Base-by-base conservation (phyloP, 768 basidiomycete species). In the Cyclocybe aegerita region DNA sequence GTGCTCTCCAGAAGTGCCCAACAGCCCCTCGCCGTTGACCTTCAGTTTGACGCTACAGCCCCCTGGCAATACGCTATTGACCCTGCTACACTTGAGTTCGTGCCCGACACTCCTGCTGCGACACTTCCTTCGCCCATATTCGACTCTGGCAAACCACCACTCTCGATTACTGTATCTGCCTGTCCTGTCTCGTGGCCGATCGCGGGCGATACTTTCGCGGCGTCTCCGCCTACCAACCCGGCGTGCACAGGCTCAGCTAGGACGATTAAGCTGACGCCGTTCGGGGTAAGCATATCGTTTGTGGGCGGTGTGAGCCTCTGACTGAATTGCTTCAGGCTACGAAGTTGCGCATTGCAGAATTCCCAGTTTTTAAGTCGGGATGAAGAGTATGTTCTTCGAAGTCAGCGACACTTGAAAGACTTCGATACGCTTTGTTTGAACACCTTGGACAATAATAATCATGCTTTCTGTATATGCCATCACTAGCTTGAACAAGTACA, bases 1-100 rank as follows among this genome's bases (percentile, higher is more conserved):
- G 72, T 77, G 34, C 68, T 81, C 16, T 56, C 67, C 1, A 65
- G 60, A 42, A 77, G 80, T 57, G 61, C 72, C 5, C 65, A 74
- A 47, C 68, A 79, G 56, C 69, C 72, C 7, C 63, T 72, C 17
- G 80, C 79, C 0, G 69, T 70, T 12, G 80, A 82, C 52, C 67
- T 79, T 31, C 62, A 81, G 58, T 79, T 77, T 54, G 75, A 78
- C 46, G 71, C 80, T 6, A 73, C 73, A 3, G 67, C 59, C 2
- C 55, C 66, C 7, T 82, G 80, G 80, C 74, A 79, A 56, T 80
- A 76, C 56, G 80, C 80, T 11, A 80, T 81, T 51, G 79, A 83
- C 59, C 77, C 77, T 0, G 57, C 67, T 2, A 73, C 73, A 4
- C 55, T 76, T 29, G 65, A 65, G 42, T 78, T 78, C 61, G 57